Conservation (phyloP, 164 flowering plant species). For the Magnolia sinica region DNA sequence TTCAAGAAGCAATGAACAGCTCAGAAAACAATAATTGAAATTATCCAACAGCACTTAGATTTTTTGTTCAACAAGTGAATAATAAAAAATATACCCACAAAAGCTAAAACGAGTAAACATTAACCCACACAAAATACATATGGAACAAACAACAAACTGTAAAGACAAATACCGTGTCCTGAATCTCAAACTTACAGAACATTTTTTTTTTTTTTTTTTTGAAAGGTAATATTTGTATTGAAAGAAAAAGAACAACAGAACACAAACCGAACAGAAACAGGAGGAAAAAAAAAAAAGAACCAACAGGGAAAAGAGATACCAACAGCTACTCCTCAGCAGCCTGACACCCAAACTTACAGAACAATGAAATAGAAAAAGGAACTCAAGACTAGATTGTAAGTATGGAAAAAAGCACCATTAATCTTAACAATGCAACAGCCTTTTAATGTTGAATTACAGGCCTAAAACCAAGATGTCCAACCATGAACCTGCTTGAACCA, state of each 20-base stretch:
- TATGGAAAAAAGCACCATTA: too few species aligned
- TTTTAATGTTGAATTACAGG: neutral
- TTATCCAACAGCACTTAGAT: neutral
- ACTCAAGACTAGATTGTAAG: too few species aligned
- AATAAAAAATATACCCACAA: neutral
- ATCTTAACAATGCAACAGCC: neutral
- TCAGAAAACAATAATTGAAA: neutral
- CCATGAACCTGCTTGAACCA: neutral
- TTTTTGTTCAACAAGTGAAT: neutral
- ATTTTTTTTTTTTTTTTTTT: too few species aligned
- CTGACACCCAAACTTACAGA: too few species aligned
- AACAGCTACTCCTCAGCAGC: neutral
- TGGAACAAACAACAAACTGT: neutral
- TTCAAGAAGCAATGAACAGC: constrained; percentile 20
- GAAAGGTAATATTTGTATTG: too few species aligned
- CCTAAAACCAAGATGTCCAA: neutral
- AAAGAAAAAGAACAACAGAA: too few species aligned
- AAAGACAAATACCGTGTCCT: neutral
- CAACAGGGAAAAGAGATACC: too few species aligned
- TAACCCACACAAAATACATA: neutral
- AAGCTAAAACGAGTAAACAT: neutral
- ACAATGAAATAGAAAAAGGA: too few species aligned
- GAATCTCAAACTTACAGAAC: too few species aligned
- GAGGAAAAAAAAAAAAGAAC: too few species aligned
- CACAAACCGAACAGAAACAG: too few species aligned